Percentiles rank a stretch among this genome's conserved stretches.
These are phyloP conservation scores for Naganishia cerealis DNA, from an alignment of 1,284 basidiomycete genomes.

Conservation along the genomic window DNA sequence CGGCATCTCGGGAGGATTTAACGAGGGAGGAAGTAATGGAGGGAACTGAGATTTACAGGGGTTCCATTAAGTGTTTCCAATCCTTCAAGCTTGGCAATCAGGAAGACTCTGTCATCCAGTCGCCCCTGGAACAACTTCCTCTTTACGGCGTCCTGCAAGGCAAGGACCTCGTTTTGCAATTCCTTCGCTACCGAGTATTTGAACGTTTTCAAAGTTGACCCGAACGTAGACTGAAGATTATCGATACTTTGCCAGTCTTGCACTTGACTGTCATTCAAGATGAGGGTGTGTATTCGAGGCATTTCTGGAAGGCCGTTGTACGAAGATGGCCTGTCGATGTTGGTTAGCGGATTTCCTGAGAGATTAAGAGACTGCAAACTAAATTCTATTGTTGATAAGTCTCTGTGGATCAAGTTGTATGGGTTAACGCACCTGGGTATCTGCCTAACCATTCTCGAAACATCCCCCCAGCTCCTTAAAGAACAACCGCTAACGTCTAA, in stretches of 20 bases:
- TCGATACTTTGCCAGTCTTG: slow-evolving; percentile 21
- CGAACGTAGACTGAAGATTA: slow-evolving; percentile 2
- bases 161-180: slow-evolving; percentile 57
- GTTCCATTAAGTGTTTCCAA: slow-evolving; percentile 31
- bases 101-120: slow-evolving; percentile 28
- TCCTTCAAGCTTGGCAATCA: slow-evolving; percentile 22
- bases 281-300: slow-evolving; percentile 1
- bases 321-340: not conserved
- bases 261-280: slow-evolving; percentile 1
- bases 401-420: not conserved
- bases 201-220: slow-evolving; percentile 34
- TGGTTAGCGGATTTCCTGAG: slow-evolving; percentile 17
- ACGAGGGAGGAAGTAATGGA: too few species aligned
- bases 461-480: slow-evolving; percentile 24
- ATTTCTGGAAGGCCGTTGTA: not conserved
- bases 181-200: slow-evolving; percentile 79
- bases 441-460: slow-evolving; percentile 2
- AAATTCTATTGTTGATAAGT: not conserved
- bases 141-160: slow-evolving; percentile 34
- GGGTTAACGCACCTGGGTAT: slow-evolving; percentile 12
- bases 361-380: slow-evolving; percentile 23
- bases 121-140: slow-evolving; percentile 3
- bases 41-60: slow-evolving; percentile 4
- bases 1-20: not conserved
- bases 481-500: slow-evolving; percentile 23